Evolutionary conservation across 495 filamentous ascomycete species (phyloP).

Genomic region (Penicillium diatomitis): DNA sequence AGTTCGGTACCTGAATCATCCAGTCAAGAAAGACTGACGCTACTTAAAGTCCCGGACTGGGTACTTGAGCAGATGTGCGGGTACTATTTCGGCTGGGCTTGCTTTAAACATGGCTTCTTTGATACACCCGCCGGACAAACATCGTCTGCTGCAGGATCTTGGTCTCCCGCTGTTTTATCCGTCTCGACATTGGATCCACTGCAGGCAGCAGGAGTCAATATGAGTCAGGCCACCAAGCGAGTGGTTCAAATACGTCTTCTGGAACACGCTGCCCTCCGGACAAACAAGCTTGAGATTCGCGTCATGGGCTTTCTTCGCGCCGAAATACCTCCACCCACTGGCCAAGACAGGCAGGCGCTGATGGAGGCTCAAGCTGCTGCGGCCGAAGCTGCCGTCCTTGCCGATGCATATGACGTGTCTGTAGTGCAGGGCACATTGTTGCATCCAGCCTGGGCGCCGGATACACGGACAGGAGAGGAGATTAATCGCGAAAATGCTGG

Average conservation of each 20-base stretch:
- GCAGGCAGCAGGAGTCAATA: conserved; percentile 25
- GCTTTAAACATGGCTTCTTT: conserved; percentile 16
- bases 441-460: conserved; percentile 44
- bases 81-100: conserved; percentile 56
- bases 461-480: conserved; percentile 10
- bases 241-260: conserved; percentile 42
- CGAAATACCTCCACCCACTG: conserved; percentile 18
- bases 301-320: conserved; percentile 42
- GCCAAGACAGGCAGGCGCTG: conserved; percentile 18
- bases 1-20: no score
- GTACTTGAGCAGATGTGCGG: conserved; percentile 44
- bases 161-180: conserved; percentile 48
- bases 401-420: conserved; percentile 40
- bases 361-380: conserved; percentile 21
- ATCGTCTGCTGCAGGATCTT: conserved; percentile 12
- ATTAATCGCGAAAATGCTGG: conserved; percentile 16
- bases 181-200: conserved; percentile 28
- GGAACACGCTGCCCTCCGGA: conserved; percentile 24
- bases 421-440: conserved; percentile 42
- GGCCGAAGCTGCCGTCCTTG: conserved; percentile 29
- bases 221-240: conserved; percentile 29
- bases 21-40: conserved; percentile 3
- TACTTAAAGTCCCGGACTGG: conserved; percentile 35
- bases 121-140: not conserved
- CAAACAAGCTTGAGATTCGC: conserved; percentile 37